phyloP scores from a whole-genome alignment of 2,329 filamentous ascomycete genomes.

The Pezicula carpinea region DNA sequence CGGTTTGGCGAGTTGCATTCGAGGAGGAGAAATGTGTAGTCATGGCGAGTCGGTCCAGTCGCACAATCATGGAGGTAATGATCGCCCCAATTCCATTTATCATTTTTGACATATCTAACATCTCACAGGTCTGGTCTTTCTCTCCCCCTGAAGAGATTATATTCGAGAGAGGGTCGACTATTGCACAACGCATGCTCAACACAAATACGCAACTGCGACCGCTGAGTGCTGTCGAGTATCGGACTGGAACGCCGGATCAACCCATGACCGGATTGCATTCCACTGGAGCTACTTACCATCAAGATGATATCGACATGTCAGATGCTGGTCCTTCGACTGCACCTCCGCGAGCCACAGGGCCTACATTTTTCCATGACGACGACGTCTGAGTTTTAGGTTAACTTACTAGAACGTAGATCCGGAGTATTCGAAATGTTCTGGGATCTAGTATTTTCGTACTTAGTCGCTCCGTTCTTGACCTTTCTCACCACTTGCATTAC shows the following conservation, averaged over 20 bases:
- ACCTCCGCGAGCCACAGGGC: conserved; percentile 21
- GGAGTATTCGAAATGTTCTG: too few relatives aligned
- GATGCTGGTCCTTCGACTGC: conserved; percentile 26
- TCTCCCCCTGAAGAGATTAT: conserved; percentile 72
- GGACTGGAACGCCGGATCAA: conserved; percentile 18
- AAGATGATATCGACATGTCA: conserved; percentile 25
- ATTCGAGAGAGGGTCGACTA: conserved; percentile 32
- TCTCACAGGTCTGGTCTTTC: conserved; percentile 81
- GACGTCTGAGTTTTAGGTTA: conserved; percentile 1
- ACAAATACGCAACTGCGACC: conserved; percentile 19
- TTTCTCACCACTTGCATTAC: too few relatives aligned
- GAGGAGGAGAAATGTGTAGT: conserved; percentile 98
- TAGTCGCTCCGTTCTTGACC: too few relatives aligned
- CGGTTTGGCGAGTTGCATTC: conserved; percentile 96
- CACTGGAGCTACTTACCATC: conserved; percentile 12
- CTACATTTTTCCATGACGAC: conserved; percentile 28
- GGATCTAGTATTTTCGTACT: too few relatives aligned
- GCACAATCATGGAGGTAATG: conserved; percentile 96
- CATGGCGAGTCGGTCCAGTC: conserved; percentile 76
- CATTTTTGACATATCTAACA: conserved; percentile 24
- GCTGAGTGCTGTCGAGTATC: conserved; percentile 27
- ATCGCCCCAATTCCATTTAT: neutral
- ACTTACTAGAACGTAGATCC: too few relatives aligned
- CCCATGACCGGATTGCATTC: conserved; percentile 19
- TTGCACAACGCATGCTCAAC: conserved; percentile 22